Conservation (phyloP, 805 yeast species). For the Ogataea zsoltii region DNA sequence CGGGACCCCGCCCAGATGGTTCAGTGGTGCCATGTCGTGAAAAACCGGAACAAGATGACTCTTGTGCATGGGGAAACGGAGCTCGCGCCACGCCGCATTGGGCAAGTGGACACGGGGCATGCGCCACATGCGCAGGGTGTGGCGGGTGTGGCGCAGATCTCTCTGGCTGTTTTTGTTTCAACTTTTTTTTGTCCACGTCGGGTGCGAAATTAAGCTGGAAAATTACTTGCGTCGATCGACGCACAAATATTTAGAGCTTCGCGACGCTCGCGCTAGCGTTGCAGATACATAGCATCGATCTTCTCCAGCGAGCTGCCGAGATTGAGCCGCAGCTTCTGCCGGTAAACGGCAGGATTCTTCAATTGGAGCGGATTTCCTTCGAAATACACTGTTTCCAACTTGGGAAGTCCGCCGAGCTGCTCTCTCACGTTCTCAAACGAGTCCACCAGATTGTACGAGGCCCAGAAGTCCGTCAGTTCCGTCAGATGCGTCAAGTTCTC, state of each 20-base stretch:
- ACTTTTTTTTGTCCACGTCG: too few species aligned
- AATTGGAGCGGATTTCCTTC: slow-evolving; percentile 90
- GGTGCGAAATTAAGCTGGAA: too few species aligned
- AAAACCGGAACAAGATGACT: slow-evolving; percentile 8
- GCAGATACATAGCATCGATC: slow-evolving; percentile 85
- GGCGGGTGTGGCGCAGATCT: neutral
- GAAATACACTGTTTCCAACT: slow-evolving; percentile 84
- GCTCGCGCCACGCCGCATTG: neutral
- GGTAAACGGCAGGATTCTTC: slow-evolving; percentile 73
- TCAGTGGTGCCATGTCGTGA: neutral
- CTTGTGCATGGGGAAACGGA: slow-evolving; percentile 7
- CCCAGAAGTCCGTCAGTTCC: slow-evolving; percentile 91
- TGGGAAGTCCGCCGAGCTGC: slow-evolving; percentile 60
- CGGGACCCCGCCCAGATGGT: slow-evolving; percentile 4
- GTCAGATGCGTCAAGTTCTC: slow-evolving; percentile 64
- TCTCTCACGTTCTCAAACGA: slow-evolving; percentile 67
- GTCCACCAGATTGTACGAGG: slow-evolving; percentile 71
- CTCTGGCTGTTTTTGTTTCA: too few species aligned
- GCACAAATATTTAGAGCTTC: neutral
- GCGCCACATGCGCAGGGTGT: neutral
- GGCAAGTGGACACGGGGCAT: neutral
- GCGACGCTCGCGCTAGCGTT: neutral
- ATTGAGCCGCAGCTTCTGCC: slow-evolving; percentile 76
- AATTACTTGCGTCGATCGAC: neutral
- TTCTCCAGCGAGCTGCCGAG: slow-evolving; percentile 72